Base-by-base conservation (phyloP, 768 basidiomycete species). In the Amanita rubescens region DNA sequence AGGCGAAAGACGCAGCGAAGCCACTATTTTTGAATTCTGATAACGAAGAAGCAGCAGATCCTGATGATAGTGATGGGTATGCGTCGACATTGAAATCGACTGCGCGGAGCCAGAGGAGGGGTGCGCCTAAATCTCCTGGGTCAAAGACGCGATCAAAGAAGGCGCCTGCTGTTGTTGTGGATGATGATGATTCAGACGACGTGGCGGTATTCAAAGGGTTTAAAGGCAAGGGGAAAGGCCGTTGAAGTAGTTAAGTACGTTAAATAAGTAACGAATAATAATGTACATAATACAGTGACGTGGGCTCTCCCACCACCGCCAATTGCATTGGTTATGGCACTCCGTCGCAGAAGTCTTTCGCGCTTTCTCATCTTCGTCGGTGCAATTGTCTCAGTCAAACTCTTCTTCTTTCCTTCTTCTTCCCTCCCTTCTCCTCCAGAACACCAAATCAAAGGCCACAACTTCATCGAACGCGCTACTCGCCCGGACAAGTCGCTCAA, bases 401-500 rank as follows among this genome's bases (percentile, higher is more conserved):
- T 72, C 47, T 53, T 74, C 39, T 67, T 76, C 60, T 69, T 72
- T 60, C 67, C 70, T 19, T 63, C 71, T 11, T 52, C 65, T 6
- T 55, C 63, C 1, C 57, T 65, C 32, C 53, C 63, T 24, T 56
- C 63, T 42, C 65, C 69, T 42, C 60, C 42, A 35, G 57, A 67
- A 3, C 67, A 71, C 51, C 68, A 78, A 63, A 80, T 79, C 30
- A 66, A 74, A 54, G 68, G 70, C 49, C 77, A 80, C 60, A 77
- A 75, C 60, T 76, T 80, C 59, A 72, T 79, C 34, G 77, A 81
- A 63, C 75, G 79, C 19, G 77, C 77, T 48, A 78, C 77, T 1
- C 69, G 76, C 1, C 67, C 74, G 15, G 92, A 93, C 69, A 88
- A 85, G 65, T 79, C 78, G 8, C 78, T 98, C 35, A 94, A 97